Evolutionary conservation across 148 eudicot genomes (phyloP).

Genomic region (Polygonum maritimum): DNA sequence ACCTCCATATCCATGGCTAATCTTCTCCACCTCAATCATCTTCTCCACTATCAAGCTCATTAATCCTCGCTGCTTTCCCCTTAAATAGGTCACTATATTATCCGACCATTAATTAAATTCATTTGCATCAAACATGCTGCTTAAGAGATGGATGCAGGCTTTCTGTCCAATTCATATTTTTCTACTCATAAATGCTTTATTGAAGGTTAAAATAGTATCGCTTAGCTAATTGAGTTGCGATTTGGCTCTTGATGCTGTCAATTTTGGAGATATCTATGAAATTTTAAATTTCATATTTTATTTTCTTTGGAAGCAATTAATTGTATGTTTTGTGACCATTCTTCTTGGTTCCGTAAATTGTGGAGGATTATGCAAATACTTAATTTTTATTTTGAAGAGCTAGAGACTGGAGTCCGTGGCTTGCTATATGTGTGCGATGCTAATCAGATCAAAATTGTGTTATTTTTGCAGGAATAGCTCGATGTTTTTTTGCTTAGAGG

Average conservation of each 20-base stretch:
- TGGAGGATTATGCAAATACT: not conserved
- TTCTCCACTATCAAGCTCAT: too few species aligned
- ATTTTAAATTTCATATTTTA: not conserved
- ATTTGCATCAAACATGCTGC: too few species aligned
- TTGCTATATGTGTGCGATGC: not conserved
- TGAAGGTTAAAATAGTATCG: not conserved
- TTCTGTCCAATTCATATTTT: not conserved
- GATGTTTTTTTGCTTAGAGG: constrained; percentile 10
- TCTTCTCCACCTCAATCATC: too few species aligned
- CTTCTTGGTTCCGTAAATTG: not conserved
- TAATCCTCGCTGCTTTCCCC: too few species aligned
- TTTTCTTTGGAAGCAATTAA: not conserved
- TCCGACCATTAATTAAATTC: too few species aligned
- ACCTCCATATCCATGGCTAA: too few species aligned
- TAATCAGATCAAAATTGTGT: not conserved
- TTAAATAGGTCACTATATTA: too few species aligned
- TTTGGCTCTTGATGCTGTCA: not conserved
- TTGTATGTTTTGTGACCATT: not conserved
- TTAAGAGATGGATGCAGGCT: too few species aligned
- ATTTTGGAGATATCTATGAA: not conserved
- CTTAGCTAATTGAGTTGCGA: not conserved
- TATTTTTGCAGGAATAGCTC: constrained; percentile 19
- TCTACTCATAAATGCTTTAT: not conserved
- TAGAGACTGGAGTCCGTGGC: not conserved
- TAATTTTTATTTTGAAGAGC: not conserved